Base-by-base conservation (phyloP, 1,139 yeast species). In the Suhomyces yuchorum region DNA sequence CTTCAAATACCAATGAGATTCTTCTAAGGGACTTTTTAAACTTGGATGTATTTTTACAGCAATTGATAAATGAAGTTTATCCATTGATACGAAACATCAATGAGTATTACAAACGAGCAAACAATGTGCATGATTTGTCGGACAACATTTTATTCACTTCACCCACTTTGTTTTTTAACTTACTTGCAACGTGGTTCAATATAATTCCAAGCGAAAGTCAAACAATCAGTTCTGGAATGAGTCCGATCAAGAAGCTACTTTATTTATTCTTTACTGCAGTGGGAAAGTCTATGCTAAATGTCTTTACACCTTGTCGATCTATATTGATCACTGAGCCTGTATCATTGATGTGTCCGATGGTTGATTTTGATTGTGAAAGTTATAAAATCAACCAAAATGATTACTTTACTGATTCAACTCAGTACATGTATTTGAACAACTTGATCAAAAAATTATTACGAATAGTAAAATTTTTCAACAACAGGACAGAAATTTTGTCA, bases 251-350 rank as follows among this genome's bases (percentile, higher is more conserved):
- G 46, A 66, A 68, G 46, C 62, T 68, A 3, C 63, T 70, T 42
- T 70, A 67, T 49, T 56, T 73, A 32, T 71, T 72, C 46, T 73
- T 57, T 53, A 60, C 57, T 18, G 72, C 73, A 1, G 55, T 71
- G 17, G 78, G 75, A 1, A 70, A 65, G 48, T 59, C 73, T 2
- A 54, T 74, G 37, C 56, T 60, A 20, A 68, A 72, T 41, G 62
- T 70, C 2, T 61, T 70, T 37, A 60, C 77, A 0, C 70, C 73
- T 1, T 59, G 73, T 4, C 58, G 75, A 54, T 63, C 73, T 12
- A 50, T 73, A 1, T 55, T 70, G 54, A 52, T 70, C 36, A 63
- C 70, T n/a, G 79, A 74, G 47, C 62, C 74, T 15, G 58, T 67
- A 37, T 58, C 70, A 50, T 62, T 72, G 1, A 51, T 69, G 18